Base-by-base conservation (phyloP, 208 protist genomes). In the Acanthamoeba culbertsoni region DNA sequence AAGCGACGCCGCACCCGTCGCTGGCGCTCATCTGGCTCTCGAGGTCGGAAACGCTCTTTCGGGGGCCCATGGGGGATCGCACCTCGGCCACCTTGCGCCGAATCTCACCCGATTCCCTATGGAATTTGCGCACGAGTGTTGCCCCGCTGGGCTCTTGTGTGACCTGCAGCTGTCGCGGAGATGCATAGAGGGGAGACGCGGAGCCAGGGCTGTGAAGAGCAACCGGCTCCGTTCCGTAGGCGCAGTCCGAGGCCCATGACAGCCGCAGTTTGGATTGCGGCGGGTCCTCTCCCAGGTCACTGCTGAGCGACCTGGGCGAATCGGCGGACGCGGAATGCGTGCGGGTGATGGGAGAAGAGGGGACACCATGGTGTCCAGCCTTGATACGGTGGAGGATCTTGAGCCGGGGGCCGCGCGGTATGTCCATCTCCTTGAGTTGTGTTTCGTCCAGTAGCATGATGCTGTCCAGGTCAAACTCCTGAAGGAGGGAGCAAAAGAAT, bases 381-480 rank as follows among this genome's bases (percentile, higher is more conserved):
- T 37, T 48, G 73, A 84, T 84, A 33, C 73, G 73, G 73, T 84
- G 46, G 43, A 84, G 73, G 10, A 84, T 84, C 73, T 84, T 84
- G 43, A 84, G 73, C 23, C 73, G 73, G 12, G 73, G 73, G 8
- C 73, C 73, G 5, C 73, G 73, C 18, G 73, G 73, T 23, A 84
- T 84, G 28, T 84, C 73, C 73, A 84, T 84, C 20, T 84, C 73
- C 37, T 84, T 84, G 73, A 84, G 73, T 33, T 84, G n/a, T 37
- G 46, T 84, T 43, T 84, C 73, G 73, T 84, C 73, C 73, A 84
- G 26, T 43, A 84, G 43, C 73, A 84, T 84, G 73, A 84, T 84
- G 73, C 73, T 84, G 42, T 84, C 73, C 43, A 84, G 42, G 23
- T 84, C 73, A 42, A 84, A 84, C 35, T 84, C 73, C 73, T 28